These are phyloP conservation scores for Coniosporium tulheliwenetii DNA, from an alignment of 2,329 filamentous ascomycete species.

Conservation along the genomic window DNA sequence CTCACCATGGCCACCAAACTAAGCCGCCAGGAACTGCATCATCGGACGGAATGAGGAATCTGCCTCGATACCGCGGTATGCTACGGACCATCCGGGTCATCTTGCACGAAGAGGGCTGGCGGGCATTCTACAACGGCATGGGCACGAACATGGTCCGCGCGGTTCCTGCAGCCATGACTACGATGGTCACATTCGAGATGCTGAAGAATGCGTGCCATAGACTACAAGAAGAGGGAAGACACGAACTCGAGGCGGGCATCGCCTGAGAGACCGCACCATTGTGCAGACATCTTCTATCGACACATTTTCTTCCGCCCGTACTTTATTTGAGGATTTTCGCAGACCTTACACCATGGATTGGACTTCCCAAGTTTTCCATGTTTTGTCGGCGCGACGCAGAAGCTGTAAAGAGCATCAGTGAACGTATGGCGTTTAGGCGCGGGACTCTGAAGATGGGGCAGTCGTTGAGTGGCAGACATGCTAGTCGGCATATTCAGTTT, in stretches of 20 bases:
- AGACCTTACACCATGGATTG: too few relatives aligned
- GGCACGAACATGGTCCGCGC: conserved; percentile 96
- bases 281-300: neutral
- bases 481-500: too few relatives aligned
- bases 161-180: conserved; percentile 88
- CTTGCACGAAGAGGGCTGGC: conserved; percentile 81
- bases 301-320: neutral
- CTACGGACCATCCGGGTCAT: conserved; percentile 73
- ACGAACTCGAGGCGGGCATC: too few relatives aligned
- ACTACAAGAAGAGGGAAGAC: conserved; percentile 35
- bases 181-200: conserved; percentile 93
- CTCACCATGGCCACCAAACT: conserved; percentile 22
- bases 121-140: conserved; percentile 92
- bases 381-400: too few relatives aligned
- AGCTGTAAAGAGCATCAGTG: too few relatives aligned
- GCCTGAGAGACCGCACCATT: neutral
- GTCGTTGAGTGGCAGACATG: too few relatives aligned
- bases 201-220: conserved; percentile 38
- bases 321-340: too few relatives aligned
- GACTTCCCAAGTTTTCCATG: too few relatives aligned
- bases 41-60: conserved; percentile 41
- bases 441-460: too few relatives aligned
- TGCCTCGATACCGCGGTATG: conserved; percentile 56
- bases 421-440: too few relatives aligned
- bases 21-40: conserved; percentile 29